Base-by-base conservation (phyloP, 2,329 filamentous ascomycete genomes). In the Penicillium expansum region DNA sequence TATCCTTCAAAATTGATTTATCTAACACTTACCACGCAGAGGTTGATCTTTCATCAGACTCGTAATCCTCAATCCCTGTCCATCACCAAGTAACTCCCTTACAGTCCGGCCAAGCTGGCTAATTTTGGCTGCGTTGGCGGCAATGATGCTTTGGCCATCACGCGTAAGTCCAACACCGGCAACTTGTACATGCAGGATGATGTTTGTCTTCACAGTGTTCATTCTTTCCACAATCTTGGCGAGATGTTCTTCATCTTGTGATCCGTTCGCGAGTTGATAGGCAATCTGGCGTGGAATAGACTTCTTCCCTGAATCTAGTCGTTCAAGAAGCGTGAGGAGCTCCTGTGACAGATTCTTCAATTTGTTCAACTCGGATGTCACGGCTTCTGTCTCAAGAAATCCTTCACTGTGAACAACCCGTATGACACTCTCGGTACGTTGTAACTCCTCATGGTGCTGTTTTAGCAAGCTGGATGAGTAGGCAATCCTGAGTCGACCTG, bases 351-450 rank as follows among this genome's bases (percentile, higher is more conserved):
- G 16, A 37, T 5, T 1, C 16, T 2, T 37, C 33, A 37, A 4
- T n/a, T 37, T n/a, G 9, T 0, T 16, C 16, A 37, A 37, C 3
- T 37, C 33, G 8, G 33, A n/a, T 37, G 16, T 37, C 16, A 37
- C 33, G 7, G 33, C 33, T 10, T 16, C 33, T 37, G 33, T 37
- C 33, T 5, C 16, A 37, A 37, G 33, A 0, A 16, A 4, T 37
- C 33, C 0, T 14, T 37, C 0, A 0, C 16, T 37, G 33, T n/a
- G 8, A n/a, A 38, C 4, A 10, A 38, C 35, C 0, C 0, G 0
- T 18, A 18, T 38, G 4, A 38, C 35, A 38, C n/a, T 38, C 35
- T 38, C n/a, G 5, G 35, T 38, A 11, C 9, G 0, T 5, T 0
- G 35, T 38, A 38, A 18, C 0, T 38, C 9, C 9, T 18, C 35